phyloP scores from a whole-genome alignment of 179 eudicot genomes.

The Patellifolia procumbens region DNA sequence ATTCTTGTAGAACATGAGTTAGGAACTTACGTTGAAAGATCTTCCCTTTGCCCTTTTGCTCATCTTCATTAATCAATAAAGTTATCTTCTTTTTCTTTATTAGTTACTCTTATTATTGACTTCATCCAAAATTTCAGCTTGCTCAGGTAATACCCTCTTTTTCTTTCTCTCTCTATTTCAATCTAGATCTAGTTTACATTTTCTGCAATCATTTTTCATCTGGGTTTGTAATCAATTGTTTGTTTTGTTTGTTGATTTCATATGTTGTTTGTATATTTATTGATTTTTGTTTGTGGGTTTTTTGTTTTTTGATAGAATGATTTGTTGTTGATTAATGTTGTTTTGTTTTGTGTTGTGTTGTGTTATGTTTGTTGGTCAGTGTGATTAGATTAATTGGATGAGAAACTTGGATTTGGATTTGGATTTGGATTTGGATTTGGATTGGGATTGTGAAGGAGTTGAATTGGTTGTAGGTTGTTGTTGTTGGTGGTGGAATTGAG shows the following conservation, averaged over 20 bases:
- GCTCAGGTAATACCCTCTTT: constrained; percentile 23
- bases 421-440: too few relatives aligned
- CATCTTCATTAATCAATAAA: not conserved
- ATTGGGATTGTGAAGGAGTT: constrained; percentile 28
- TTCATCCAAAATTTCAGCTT: constrained; percentile 21
- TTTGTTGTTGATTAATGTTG: constrained; percentile 15
- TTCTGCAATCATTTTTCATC: constrained; percentile 20
- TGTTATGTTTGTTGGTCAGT: constrained; percentile 26
- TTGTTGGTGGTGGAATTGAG: constrained; percentile 30
- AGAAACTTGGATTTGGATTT: constrained; percentile 32
- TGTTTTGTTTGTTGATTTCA: constrained; percentile 20
- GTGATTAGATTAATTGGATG: constrained; percentile 34
- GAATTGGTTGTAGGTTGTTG: too few relatives aligned
- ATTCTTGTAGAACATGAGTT: constrained; percentile 23
- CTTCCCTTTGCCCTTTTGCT: constrained; percentile 21
- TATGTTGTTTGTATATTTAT: not conserved
- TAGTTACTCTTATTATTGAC: constrained; percentile 22
- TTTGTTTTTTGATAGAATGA: not conserved
- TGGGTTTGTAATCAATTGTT: constrained; percentile 25
- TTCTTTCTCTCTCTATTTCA: constrained; percentile 5
- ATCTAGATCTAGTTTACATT: constrained; percentile 31
- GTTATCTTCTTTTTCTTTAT: not conserved
- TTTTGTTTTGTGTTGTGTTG: not conserved
- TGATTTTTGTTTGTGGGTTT: not conserved
- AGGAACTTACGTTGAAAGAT: constrained; percentile 46